phyloP scores from a whole-genome alignment of 352 stramenopile genomes.

The Phytophthora nicotianae region DNA sequence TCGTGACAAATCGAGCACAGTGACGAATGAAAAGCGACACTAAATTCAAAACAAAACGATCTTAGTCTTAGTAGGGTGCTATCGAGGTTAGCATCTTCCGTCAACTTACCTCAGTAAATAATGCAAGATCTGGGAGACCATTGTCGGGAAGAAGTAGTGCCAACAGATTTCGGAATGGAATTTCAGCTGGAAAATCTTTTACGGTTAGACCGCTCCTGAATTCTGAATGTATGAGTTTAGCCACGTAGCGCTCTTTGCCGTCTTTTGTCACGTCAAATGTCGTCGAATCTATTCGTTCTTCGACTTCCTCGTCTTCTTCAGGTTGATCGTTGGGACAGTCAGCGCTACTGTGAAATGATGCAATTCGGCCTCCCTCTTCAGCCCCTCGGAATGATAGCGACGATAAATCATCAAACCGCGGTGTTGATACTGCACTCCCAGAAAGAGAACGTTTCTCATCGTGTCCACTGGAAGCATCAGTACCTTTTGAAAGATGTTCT shows the following conservation, averaged over 20 bases:
- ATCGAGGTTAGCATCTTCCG: not conserved
- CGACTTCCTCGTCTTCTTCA: constrained; percentile 44
- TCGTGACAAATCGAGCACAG: constrained; percentile 63
- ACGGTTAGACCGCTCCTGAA: constrained; percentile 53
- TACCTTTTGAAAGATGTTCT: constrained; percentile 22
- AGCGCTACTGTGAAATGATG: not conserved
- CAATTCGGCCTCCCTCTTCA: constrained; percentile 17
- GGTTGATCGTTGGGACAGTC: constrained; percentile 19
- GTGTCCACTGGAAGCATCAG: constrained; percentile 7
- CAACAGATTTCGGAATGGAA: constrained; percentile 67
- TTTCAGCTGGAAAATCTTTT: constrained; percentile 52
- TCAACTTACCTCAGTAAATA: constrained; percentile 63
- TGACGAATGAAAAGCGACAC: constrained; percentile 65
- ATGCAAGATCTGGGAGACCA: constrained; percentile 43
- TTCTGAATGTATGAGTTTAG: constrained; percentile 55
- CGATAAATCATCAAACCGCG: constrained; percentile 34
- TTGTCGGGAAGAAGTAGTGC: constrained; percentile 70
- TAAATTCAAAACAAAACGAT: constrained; percentile 13
- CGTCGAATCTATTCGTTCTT: constrained; percentile 46
- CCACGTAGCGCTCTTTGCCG: constrained; percentile 53
- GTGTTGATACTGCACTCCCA: constrained; percentile 19
- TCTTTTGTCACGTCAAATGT: constrained; percentile 62
- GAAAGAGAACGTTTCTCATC: constrained; percentile 27
- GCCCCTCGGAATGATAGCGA: constrained; percentile 35
- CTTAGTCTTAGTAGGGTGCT: constrained; percentile 3